Base-by-base conservation (phyloP, 192 early-diverging fungal genomes). In the Backusella sp. region DNA sequence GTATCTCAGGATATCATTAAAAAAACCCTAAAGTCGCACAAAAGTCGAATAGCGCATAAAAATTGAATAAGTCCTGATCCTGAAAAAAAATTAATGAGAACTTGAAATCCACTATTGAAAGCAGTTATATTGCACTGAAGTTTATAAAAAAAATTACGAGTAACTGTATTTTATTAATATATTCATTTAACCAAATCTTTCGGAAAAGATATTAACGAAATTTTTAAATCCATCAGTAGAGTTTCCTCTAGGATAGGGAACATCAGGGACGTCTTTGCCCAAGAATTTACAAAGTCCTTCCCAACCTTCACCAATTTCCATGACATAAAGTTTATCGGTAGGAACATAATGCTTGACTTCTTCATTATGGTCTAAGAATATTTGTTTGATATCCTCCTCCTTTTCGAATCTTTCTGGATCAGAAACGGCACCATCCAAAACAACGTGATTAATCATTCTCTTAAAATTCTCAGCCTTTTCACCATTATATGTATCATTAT, bases 251-350 rank as follows among this genome's bases (percentile, higher is more conserved):
- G 79, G 79, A 8, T 52, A 80, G 15, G 74, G 74, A 3, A 46
- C 36, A 37, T 26, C 35, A 41, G 79, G 79, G 14, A 80, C 52
- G 0, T 59, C 68, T 49, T 80, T 76, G 12, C 44, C 66, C 6
- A 80, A 67, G 46, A 80, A 80, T 26, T 65, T 19, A 30, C 79
- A 80, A 8, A 80, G 68, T 9, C 53, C 59, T 30, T 76, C 75
- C 79, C 79, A 80, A 6, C 75, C 79, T 19, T 76, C 75, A 30
- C 79, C 79, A 11, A 75, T 39, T 26, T 80, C 17, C 65, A 80
- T 52, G 6, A 75, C 30, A 9, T 76, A 62, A 11, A 80, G 44
- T 30, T 23, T 68, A 5, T 80, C 79, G 0, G 79, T 42, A 67
- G 74, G 79, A 1, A 80, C 67, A 12, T 23, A 26, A 0, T 52